A percentile compares a stretch with the other conserved stretches of the same genome.
Evolutionary conservation across 352 stramenopile species (phyloP).

Genomic region (Globisporangium orthogonon): DNA sequence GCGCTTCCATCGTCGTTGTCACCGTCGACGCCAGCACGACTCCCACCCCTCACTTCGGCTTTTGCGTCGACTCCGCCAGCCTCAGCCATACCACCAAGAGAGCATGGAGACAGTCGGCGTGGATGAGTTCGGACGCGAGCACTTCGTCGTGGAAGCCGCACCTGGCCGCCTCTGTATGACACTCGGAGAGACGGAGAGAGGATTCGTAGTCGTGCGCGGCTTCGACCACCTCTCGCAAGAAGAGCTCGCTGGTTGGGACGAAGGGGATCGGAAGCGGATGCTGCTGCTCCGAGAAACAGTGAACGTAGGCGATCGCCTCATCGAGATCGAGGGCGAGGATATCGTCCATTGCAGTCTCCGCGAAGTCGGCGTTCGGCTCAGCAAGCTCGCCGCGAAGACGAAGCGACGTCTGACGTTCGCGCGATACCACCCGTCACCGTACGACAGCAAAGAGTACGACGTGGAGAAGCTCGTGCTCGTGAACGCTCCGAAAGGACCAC

Average conservation of each 20-base stretch:
- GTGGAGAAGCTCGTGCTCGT: conserved; percentile 47
- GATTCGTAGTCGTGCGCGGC: conserved; percentile 37
- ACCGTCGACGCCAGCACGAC: too few relatives aligned
- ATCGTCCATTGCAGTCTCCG: conserved; percentile 30
- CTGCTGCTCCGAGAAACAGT: conserved; percentile 26
- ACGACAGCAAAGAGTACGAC: conserved; percentile 28
- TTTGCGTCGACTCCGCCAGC: too few relatives aligned
- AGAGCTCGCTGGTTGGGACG: conserved; percentile 22
- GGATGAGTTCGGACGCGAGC: conserved; percentile 42
- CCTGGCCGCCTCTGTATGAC: conserved; percentile 47
- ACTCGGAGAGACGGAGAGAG: conserved; percentile 37
- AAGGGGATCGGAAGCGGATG: conserved; percentile 27
- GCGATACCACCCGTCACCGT: conserved; percentile 28
- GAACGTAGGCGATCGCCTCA: conserved; percentile 36
- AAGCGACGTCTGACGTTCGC: conserved; percentile 41
- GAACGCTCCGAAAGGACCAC: conserved; percentile 28
- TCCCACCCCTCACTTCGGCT: not conserved
- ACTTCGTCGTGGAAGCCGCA: conserved; percentile 38
- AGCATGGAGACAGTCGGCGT: conserved; percentile 22
- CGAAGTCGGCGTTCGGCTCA: conserved; percentile 38
- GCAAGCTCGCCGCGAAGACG: conserved; percentile 26
- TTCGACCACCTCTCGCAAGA: conserved; percentile 20
- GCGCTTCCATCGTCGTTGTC: too few relatives aligned
- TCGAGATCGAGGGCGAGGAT: conserved; percentile 43
- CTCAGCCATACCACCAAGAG: not conserved